A percentile compares a stretch with the other conserved stretches of the same genome.
phyloP scores from a whole-genome alignment of 768 basidiomycete species.

The Xerocomellus intermedius region DNA sequence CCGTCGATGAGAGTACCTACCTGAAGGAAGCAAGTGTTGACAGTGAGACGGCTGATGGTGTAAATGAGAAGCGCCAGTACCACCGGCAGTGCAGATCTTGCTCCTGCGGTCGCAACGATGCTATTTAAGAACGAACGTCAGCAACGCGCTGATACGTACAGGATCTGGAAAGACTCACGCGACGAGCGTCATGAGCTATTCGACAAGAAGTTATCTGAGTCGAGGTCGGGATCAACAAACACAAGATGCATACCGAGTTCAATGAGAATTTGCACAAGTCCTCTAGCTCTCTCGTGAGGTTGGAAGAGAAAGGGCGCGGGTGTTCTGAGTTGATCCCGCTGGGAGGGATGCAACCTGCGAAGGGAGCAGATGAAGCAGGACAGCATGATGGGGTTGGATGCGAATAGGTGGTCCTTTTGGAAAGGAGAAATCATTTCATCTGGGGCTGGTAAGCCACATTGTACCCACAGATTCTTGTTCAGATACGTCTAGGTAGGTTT shows the following conservation, averaged over 20 bases:
- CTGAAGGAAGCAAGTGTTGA: slow-evolving; percentile 2
- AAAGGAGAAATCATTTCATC: too few relatives aligned
- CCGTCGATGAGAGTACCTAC: neutral
- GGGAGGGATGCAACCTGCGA: too few relatives aligned
- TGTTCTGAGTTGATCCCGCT: too few relatives aligned
- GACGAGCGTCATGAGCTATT: slow-evolving; percentile 15
- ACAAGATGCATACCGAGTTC: slow-evolving; percentile 11
- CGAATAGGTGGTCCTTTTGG: too few relatives aligned
- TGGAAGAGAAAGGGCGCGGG: neutral
- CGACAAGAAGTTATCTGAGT: neutral
- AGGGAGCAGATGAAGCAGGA: too few relatives aligned
- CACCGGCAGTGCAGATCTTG: neutral
- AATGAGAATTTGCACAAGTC: slow-evolving; percentile 12
- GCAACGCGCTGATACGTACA: too few relatives aligned
- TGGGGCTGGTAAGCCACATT: too few relatives aligned
- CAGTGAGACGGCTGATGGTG: slow-evolving; percentile 13
- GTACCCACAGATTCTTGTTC: too few relatives aligned
- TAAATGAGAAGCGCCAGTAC: slow-evolving; percentile 18
- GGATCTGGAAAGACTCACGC: slow-evolving; percentile 5
- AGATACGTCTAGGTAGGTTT: too few relatives aligned
- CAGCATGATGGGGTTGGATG: too few relatives aligned
- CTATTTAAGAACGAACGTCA: neutral
- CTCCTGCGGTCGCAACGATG: slow-evolving; percentile 13
- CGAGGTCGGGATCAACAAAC: neutral
- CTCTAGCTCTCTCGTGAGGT: slow-evolving; percentile 4